Evolutionary conservation across 345 rosid genomes (phyloP), one percentile per base, ranked within the genome.

Genomic region (Aquilaria sinensis): DNA sequence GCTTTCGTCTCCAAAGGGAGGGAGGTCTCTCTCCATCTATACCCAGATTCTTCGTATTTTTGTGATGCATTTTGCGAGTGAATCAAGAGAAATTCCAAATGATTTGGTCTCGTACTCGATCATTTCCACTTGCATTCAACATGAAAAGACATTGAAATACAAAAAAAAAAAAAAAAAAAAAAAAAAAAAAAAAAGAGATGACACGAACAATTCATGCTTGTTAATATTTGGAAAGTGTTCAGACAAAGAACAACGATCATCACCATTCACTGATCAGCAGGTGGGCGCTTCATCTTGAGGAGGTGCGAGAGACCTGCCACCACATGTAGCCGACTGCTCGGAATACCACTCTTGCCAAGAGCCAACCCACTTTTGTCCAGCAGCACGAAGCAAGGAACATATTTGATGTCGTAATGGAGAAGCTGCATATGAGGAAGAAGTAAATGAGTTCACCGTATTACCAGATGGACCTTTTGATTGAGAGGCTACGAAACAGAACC

Each of bases 331-430:
- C 96, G 83, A 67, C 92, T 93, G 76, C 76, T 81, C 3, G 97
- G 98, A 63, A 90, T 68, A 53, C 98, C 97, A 0, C 95, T 88
- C 60, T 88, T 93, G 30, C 90, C 96, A 64, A 93, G 68, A 7
- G 97, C 95, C 54, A 65, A 78, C 65, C 97, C 96, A 12, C 85
- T 72, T 66, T 83, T 83, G 70, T 93, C 99, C 92, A 93, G 69
- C 72, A 90, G 56, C 63, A 88, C 92, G 76, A 86, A 93, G 81
- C 98, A 90, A 69, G 98, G 97, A 56, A 90, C 96, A 29, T 90
- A 90, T 72, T 71, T 83, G 67, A 90, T 78, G 73, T 88, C 97
- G 73, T 93, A 93, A 57, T 83, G 92, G 52, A 93, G 95, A 61
- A 90, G 92, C 97, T 90, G 85, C 83, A 79, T 33, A 37, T 37